Conservation (phyloP, 2,329 filamentous ascomycete genomes). For the Fonsecaea monophora region DNA sequence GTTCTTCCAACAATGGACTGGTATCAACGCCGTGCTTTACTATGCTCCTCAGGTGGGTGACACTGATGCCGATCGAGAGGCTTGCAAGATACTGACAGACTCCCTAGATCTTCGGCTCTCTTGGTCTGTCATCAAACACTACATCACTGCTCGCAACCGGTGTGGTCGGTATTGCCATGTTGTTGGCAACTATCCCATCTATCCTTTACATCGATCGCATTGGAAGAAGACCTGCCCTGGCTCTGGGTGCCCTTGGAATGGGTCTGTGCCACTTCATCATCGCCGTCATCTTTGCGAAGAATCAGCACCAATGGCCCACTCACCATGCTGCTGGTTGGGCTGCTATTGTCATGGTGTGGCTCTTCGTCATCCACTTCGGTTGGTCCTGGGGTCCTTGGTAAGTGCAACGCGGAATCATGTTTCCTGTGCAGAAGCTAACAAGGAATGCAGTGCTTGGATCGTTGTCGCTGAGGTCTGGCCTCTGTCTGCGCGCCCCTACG, state of each 20-base stretch:
- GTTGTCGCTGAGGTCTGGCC: constrained; percentile 78
- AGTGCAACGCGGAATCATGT: constrained; percentile 9
- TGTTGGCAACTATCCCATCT: constrained; percentile 51
- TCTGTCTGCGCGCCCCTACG: constrained; percentile 71
- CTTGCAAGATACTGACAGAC: constrained; percentile 22
- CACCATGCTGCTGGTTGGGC: constrained; percentile 72
- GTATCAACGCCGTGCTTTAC: constrained; percentile 55
- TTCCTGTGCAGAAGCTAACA: neutral
- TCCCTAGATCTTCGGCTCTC: constrained; percentile 46
- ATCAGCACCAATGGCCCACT: constrained; percentile 63
- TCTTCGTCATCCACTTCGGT: constrained; percentile 76
- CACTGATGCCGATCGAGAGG: neutral
- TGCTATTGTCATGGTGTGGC: constrained; percentile 66
- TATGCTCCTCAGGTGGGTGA: constrained; percentile 45
- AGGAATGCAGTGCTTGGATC: constrained; percentile 66
- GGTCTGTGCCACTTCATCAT: constrained; percentile 74
- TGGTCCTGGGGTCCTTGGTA: constrained; percentile 66
- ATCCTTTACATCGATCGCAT: constrained; percentile 52
- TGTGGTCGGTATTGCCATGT: constrained; percentile 50
- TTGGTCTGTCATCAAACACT: constrained; percentile 47
- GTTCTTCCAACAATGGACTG: constrained; percentile 58
- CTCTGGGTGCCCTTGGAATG: constrained; percentile 70
- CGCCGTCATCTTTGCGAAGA: constrained; percentile 70
- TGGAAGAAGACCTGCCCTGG: constrained; percentile 50
- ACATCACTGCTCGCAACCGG: constrained; percentile 50